Evolutionary conservation across 2,329 filamentous ascomycete species (phyloP), one percentile per base, ranked within the genome.

Genomic region (Ceratocystis alfenasii): DNA sequence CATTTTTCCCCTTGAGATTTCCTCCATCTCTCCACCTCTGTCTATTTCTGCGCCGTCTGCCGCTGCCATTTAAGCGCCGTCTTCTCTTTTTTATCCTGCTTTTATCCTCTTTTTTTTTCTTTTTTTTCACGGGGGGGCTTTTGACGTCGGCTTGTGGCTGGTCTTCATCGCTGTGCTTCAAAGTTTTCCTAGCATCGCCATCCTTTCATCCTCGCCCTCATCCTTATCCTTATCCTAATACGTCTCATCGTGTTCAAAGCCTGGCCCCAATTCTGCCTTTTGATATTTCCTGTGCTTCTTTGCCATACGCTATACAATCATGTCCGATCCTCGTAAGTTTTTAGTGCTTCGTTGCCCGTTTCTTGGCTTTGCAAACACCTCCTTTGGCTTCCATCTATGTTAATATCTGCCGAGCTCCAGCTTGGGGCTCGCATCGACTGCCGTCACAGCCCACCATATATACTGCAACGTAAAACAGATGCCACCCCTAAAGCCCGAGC

Each of bases 301-400:
- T 22, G 25, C 44, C 25, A 25, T 15, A 22, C 25, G 5, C 12
- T 64, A 53, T 59, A 53, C 63, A 59, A 63, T 62, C 65, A 66
- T 66, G 65, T 66, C 65, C 25, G 36, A 66, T 22, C 60, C 60
- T 53, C 65, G 65, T 66, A 66, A 66, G 65, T 66, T 33, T 10
- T 44, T 25, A 62, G 28, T 20, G 28, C 22, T 25, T 50, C 25
- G 36, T 64, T 41, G 36, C 36, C 3, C 22, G 15, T 53, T 63
- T 28, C 50, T 25, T 50, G 33, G 48, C 30, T 22, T 22, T 57
- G 12, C 48, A 25, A 7, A 30, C 20, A 33, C n/a, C 28, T 41
- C 57, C 20, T 53, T 53, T 53, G 12, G 48, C 48, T 25, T 53
- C 4, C 12, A 25, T 53, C 48, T 10, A 53, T 53, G 25, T 53